Evolutionary conservation across 495 filamentous ascomycete species (phyloP).

Genomic region (Penicillium turbatum): DNA sequence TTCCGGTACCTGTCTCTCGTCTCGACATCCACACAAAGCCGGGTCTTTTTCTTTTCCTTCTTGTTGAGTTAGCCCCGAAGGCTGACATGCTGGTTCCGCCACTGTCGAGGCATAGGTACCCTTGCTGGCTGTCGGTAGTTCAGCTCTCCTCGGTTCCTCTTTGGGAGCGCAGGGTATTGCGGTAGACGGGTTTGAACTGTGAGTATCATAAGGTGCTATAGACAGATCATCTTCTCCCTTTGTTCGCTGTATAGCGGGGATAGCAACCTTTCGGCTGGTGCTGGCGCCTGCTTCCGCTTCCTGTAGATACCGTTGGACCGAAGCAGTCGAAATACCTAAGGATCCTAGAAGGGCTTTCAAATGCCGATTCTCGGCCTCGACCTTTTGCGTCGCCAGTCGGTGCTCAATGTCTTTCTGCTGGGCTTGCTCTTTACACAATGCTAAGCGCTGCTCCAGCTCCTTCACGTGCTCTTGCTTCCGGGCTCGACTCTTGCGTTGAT

Average conservation of each 20-base stretch:
- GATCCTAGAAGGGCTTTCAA: conserved; percentile 26
- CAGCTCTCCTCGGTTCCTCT: background rate
- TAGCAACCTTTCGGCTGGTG: conserved; percentile 34
- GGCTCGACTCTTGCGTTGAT: conserved; percentile 75
- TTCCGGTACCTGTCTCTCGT: conserved; percentile 11
- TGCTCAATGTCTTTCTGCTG: conserved; percentile 37
- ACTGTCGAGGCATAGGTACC: background rate
- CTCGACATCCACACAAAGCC: conserved; percentile 29
- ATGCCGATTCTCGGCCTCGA: conserved; percentile 38
- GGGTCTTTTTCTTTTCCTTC: conserved; percentile 1
- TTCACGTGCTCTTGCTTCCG: conserved; percentile 70
- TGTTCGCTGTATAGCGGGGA: conserved; percentile 29
- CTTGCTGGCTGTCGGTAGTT: background rate
- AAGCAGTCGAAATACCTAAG: conserved; percentile 23
- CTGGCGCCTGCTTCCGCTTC: conserved; percentile 17
- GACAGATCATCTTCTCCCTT: background rate
- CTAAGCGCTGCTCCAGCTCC: conserved; percentile 62
- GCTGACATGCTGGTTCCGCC: background rate
- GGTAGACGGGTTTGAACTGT: background rate
- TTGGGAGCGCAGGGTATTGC: background rate
- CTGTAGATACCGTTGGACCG: conserved; percentile 32
- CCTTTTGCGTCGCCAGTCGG: conserved; percentile 32
- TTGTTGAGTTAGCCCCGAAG: background rate
- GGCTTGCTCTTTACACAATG: conserved; percentile 48
- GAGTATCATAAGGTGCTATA: background rate